Evolutionary conservation across 495 filamentous ascomycete species (phyloP).

Genomic region (Tuber borchii): DNA sequence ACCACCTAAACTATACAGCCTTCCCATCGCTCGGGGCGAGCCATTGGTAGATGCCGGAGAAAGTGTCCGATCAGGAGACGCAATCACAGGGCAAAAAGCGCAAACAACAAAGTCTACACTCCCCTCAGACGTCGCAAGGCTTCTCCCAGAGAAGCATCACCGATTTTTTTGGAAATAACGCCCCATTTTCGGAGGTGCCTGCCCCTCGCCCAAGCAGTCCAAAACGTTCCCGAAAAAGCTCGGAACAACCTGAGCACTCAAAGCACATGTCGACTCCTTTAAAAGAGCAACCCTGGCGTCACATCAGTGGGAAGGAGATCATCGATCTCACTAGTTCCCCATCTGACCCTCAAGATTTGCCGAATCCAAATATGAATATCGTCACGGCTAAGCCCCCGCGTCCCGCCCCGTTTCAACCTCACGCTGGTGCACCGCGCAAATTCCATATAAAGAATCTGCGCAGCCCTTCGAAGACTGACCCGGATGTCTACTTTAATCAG

Average conservation of each 20-base stretch:
- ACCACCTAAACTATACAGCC: neutral
- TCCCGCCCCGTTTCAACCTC: slow-evolving; percentile 32
- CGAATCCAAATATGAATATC: neutral
- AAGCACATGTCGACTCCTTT: slow-evolving; percentile 16
- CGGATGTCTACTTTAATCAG: slow-evolving; percentile 64
- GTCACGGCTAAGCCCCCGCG: slow-evolving; percentile 6
- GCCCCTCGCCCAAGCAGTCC: neutral
- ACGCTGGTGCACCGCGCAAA: slow-evolving; percentile 48
- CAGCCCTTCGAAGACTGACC: slow-evolving; percentile 51
- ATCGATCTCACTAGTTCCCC: slow-evolving; percentile 34
- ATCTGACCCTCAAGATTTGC: neutral
- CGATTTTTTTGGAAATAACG: slow-evolving; percentile 27
- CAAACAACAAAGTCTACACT: slow-evolving; percentile 27
- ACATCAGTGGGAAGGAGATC: slow-evolving; percentile 15
- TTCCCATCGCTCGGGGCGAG: slow-evolving; percentile 7
- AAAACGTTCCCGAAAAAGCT: slow-evolving; percentile 38
- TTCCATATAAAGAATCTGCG: slow-evolving; percentile 83
- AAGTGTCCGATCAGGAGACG: slow-evolving; percentile 16
- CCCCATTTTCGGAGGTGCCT: slow-evolving; percentile 2
- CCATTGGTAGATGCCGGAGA: slow-evolving; percentile 36
- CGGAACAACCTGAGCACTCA: slow-evolving; percentile 12
- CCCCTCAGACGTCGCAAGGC: slow-evolving; percentile 7
- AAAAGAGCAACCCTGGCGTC: slow-evolving; percentile 37
- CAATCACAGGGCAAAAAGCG: slow-evolving; percentile 24
- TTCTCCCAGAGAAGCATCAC: slow-evolving; percentile 33